Evolutionary conservation across 106 monocot species (phyloP), one percentile per base, ranked within the genome.

Genomic region (Xerophyta viscosa): DNA sequence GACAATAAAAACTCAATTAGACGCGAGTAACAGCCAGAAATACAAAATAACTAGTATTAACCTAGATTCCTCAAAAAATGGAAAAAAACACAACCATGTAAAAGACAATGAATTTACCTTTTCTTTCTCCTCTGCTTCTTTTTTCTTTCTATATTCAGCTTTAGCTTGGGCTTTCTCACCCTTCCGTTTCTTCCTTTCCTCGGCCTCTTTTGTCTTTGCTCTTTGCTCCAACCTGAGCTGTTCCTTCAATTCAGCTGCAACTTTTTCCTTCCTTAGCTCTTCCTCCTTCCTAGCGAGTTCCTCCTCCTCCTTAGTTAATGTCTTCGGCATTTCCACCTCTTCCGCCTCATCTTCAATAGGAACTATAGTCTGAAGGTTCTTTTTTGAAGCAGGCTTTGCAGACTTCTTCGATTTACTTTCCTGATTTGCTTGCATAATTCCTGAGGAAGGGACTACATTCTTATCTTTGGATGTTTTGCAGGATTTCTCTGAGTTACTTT

Each of bases 171-270:
- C 78, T 56, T 73, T 94, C 62, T 88, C 88, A 24, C 70, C 69
- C 23, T 78, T 68, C 12, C 75, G 48, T 44, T 45, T 84, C 63
- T 94, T 94, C 50, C 94, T 65, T 52, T 88, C 94, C 37, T 84
- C 88, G 29, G 84, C 93, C 30, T 94, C 88, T 64, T 71, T 94
- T 26, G 94, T 88, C 56, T 94, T 94, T 18, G 62, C 75, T 54
- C 65, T 88, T 45, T 94, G 94, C 58, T 94, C 93, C 71, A 84
- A 29, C 37, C 72, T 60, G 17, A 57, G 31, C 45, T 56, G 54
- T 48, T 88, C 93, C 63, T 78, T 94, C 46, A 77, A n/a, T 50
- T 84, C 77, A 3, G 59, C 56, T 3, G 71, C 84, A 42, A 29
- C 69, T 51, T 62, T 77, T 49, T 80, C 77, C 48, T 72, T 72